phyloP scores from a whole-genome alignment of 106 monocot genomes.

The Narthecium ossifragum region DNA sequence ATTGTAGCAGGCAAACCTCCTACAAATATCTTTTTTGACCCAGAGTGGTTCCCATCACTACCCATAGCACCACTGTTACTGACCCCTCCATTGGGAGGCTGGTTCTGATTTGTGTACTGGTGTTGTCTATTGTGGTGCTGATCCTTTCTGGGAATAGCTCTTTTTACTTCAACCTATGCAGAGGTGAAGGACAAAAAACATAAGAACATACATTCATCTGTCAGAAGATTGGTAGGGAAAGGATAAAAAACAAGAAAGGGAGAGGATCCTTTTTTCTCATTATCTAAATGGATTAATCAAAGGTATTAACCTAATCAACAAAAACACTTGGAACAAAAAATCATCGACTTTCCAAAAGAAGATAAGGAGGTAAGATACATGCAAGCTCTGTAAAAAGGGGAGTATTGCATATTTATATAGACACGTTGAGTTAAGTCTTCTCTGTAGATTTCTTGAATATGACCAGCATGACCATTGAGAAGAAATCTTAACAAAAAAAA shows the following conservation, averaged over 20 bases:
- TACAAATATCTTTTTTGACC: constrained; percentile 71
- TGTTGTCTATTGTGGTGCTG: constrained; percentile 11
- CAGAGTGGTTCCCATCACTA: constrained; percentile 1
- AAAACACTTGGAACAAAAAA: no score
- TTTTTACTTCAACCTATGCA: constrained; percentile 54
- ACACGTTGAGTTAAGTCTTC: no score
- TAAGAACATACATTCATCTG: background rate
- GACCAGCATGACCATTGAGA: no score
- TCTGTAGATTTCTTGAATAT: no score
- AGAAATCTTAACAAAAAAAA: no score
- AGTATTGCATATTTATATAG: no score
- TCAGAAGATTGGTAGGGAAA: background rate
- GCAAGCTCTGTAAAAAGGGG: no score
- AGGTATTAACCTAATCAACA: no score
- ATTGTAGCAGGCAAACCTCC: constrained; percentile 58
- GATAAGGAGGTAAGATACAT: no score
- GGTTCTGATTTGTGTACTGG: constrained; percentile 10
- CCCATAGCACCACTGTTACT: constrained; percentile 12
- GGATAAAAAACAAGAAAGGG: background rate
- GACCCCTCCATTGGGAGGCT: constrained; percentile 6
- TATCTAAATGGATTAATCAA: no score
- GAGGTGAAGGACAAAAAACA: background rate
- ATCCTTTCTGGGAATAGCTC: constrained; percentile 36
- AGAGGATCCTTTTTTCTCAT: background rate
- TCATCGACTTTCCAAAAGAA: no score